Evolutionary conservation across 495 filamentous ascomycete species (phyloP).

Genomic region (Hapsidospora chrysogenum): DNA sequence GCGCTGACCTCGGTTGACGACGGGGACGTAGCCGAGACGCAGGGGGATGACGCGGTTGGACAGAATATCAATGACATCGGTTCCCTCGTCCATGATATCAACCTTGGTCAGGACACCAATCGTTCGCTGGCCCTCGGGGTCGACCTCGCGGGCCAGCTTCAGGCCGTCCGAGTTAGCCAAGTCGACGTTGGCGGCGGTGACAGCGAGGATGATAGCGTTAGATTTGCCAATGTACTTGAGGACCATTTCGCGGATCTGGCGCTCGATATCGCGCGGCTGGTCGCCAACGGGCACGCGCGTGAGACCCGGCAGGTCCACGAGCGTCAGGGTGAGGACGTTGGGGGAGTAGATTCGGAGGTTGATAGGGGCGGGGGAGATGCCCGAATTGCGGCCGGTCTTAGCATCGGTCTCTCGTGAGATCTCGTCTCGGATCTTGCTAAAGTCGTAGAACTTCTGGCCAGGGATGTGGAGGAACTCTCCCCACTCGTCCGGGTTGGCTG

Average conservation of each 20-base stretch:
- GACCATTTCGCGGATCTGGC: slow-evolving; percentile 96
- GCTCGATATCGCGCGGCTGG: slow-evolving; percentile 96
- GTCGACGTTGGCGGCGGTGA: slow-evolving; percentile 94
- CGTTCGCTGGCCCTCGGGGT: slow-evolving; percentile 93
- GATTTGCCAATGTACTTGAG: slow-evolving; percentile 96
- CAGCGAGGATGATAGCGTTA: slow-evolving; percentile 94
- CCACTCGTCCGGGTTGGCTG: slow-evolving; percentile 89
- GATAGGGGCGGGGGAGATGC: slow-evolving; percentile 90
- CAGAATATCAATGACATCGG: slow-evolving; percentile 97
- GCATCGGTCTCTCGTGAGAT: slow-evolving; percentile 92
- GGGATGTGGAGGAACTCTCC: slow-evolving; percentile 98
- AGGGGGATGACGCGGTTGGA: slow-evolving; percentile 95
- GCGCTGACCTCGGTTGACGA: slow-evolving; percentile 96
- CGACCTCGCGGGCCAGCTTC: slow-evolving; percentile 92
- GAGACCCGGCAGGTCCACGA: slow-evolving; percentile 93
- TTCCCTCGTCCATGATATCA: slow-evolving; percentile 98
- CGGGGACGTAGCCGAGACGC: slow-evolving; percentile 90
- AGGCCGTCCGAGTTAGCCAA: slow-evolving; percentile 96
- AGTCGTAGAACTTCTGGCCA: slow-evolving; percentile 96
- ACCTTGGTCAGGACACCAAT: slow-evolving; percentile 99
- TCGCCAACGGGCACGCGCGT: slow-evolving; percentile 98
- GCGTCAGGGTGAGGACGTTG: slow-evolving; percentile 91
- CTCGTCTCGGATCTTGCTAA: slow-evolving; percentile 98
- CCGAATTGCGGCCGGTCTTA: slow-evolving; percentile 92
- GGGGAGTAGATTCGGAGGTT: slow-evolving; percentile 96